Evolutionary conservation across 2,329 filamentous ascomycete genomes (phyloP), one percentile per base, ranked within the genome.

Genomic region (Arachnopeziza araneosa): DNA sequence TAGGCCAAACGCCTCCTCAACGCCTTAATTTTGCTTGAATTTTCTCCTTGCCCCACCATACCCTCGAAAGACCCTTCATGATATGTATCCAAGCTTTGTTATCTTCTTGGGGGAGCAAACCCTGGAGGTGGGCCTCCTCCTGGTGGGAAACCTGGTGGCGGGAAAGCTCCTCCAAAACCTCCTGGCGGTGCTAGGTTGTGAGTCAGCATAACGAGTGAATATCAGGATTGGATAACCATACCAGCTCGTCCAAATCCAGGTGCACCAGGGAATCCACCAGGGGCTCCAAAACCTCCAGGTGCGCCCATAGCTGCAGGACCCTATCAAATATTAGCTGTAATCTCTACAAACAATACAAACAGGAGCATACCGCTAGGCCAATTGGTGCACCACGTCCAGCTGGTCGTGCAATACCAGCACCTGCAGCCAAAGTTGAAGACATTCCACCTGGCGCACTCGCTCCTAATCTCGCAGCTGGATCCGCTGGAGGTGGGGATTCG

Each of bases 401-500:
- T 68, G 95, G 92, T 73, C 92, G 88, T 66, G 91, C 89, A 67
- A 98, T 91, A 70, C 95, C 95, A 64, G 93, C 90, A 55, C 95
- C 95, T 67, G 91, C 85, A 63, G 88, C 82, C 68, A 97, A 80
- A 57, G 89, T 85, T 50, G 89, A 79, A 51, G 80, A 76, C 50
- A 78, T 81, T 60, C 87, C 88, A 62, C 87, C 84, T 32, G 88
- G 82, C 30, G 85, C 85, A 66, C 83, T 85, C 75, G 89, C 88
- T 72, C 93, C 95, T 64, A 99, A 83, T 76, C 95, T 85, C 54
- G 93, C 87, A 69, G 92, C 91, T 58, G 95, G 93, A 71, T 99
- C 95, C 70, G 93, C 91, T 10, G 96, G 93, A 53, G 95, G 95
- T 58, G 95, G 93, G 60, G 93, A 96, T 73, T 99, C 96, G 65